Conservation (phyloP, 805 yeast species). For the Barnettozyma californica region DNA sequence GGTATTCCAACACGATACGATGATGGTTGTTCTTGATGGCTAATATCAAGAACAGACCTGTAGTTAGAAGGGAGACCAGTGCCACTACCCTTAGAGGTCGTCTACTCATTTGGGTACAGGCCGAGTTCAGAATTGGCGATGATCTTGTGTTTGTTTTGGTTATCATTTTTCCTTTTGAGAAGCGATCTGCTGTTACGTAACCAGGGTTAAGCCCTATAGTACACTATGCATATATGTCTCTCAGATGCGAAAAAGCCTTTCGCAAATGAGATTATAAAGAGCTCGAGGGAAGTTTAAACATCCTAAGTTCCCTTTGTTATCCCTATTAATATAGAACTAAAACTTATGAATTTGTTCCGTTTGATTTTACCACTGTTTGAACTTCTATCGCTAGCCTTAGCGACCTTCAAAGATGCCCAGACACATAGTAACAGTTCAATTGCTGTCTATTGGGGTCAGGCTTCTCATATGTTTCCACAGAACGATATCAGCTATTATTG, state of each 20-base stretch:
- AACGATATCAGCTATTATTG: slow-evolving; percentile 50
- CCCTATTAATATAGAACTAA: not conserved
- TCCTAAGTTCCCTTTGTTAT: no score
- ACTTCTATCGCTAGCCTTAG: not conserved
- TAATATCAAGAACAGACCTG: not conserved
- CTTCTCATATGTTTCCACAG: slow-evolving; percentile 44
- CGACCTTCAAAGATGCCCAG: not conserved
- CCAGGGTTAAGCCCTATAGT: no score
- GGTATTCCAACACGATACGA: slow-evolving; percentile 15
- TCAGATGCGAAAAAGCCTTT: not conserved
- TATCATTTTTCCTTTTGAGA: no score
- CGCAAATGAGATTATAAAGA: not conserved
- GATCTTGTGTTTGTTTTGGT: no score
- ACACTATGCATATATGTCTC: not conserved
- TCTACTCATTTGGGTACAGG: not conserved
- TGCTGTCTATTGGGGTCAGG: slow-evolving; percentile 78
- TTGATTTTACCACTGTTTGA: not conserved
- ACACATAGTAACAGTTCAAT: slow-evolving; percentile 23
- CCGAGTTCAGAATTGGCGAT: no score
- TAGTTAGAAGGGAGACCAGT: not conserved
- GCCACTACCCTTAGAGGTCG: not conserved
- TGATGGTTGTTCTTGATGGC: slow-evolving; percentile 21
- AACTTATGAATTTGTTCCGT: not conserved
- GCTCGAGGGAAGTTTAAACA: no score
- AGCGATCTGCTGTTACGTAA: no score